Base-by-base conservation (phyloP, 176 grass and related monocot species). In the Cocos nucifera region DNA sequence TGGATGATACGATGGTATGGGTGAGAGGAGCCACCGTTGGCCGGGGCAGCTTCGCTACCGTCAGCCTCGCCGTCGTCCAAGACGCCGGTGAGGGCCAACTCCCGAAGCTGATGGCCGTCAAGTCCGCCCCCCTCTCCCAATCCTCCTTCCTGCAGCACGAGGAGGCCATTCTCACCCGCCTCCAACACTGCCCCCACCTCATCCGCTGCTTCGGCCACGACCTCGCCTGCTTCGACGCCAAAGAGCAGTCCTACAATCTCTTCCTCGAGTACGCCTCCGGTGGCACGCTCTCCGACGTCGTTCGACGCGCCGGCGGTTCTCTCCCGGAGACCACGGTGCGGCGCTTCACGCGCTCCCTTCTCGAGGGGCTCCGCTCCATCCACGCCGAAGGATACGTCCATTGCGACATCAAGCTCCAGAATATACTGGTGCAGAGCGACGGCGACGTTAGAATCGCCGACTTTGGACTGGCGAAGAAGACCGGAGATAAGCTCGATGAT, bases 221-320 rank as follows among this genome's bases (percentile, higher is more conserved):
- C 10, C 51, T 67, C 65, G 8, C 52, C 50, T 17, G 10, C 50
- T 49, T 29, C 17, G 51, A 17, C 4, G 25, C 17, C 25, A 39
- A 6, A n/a, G 65, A 52, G 15, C 51, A 32, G n/a, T 44, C 19
- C 29, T 68, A 56, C 50, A 56, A 68, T 53, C 53, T 68, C 12
- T 68, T 68, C 65, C 29, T 68, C 27, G 65, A 68, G 53, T 68
- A 39, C 27, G 65, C 28, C 18, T 26, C 25, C n/a, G 65, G 65
- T 3, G 65, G 65, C 6, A 68, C 16, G 22, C 65, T 68, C 15
- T 53, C 53, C 28, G 65, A 68, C 65, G 9, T 25, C 15, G n/a
- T 68, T 17, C 65, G 53, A 18, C 64, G 64, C 17, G 20, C 25
- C 18, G 65, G 65, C 1, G 53, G 65, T 1, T 29, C 27, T 3